Base-by-base conservation (phyloP, 495 filamentous ascomycete genomes). In the Penicillium egyptiacum region DNA sequence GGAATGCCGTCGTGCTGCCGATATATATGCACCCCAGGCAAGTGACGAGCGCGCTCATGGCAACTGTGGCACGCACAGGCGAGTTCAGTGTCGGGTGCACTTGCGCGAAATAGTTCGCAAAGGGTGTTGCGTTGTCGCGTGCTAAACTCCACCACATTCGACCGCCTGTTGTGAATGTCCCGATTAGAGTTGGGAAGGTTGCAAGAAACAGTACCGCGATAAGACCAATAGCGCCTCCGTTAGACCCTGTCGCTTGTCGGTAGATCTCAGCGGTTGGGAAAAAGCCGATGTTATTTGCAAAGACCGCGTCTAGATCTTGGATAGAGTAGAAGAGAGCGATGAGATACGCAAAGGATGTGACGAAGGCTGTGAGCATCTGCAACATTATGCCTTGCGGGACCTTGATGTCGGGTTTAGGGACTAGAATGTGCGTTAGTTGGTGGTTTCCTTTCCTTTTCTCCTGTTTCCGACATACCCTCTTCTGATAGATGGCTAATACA, bases 91-190 rank as follows among this genome's bases (percentile, higher is more conserved):
- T 74, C 23, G 47, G 69, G 50, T 70, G 63, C 17, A 79, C 67
- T 6, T 68, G 59, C 20, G 65, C 65, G 55, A 79, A 76, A 25
- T 69, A 63, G 2, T 46, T 54, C 5, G 70, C 54, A 50, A 72
- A 74, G 10, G 76, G 76, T 0, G 68, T 75, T 16, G 76, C 76
- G 53, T 86, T 81, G 58, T 93, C 89, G 12, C 89, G 83, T 5
- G 88, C 85, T 4, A 93, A 80, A 12, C 87, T 83, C 89, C 89
- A 93, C 68, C 86, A 86, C 52, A 86, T 85, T 20, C 89, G 83
- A 4, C 86, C 86, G 33, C 83, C 83, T 14, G 88, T 91, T 42
- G 89, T 70, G 31, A 84, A 82, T 5, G 81, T 84, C 25, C 87
- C 88, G 50, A 89, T 75, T 20, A 77, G 70, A 33, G 82, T 81